Evolutionary conservation across 1,284 basidiomycete genomes (phyloP).

Genomic region (Meira miltonrushii): DNA sequence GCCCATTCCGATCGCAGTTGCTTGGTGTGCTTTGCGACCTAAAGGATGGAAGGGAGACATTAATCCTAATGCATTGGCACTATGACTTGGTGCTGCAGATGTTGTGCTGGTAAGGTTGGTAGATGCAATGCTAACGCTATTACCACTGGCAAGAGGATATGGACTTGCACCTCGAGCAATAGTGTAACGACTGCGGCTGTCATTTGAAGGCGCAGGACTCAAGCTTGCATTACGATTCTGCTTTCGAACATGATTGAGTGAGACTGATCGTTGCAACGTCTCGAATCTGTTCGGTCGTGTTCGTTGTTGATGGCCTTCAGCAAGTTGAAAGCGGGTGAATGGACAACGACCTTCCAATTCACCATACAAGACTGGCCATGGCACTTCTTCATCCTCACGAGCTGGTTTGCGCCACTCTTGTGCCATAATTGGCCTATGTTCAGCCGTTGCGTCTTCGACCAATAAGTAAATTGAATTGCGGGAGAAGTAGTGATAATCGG

Average conservation of each 20-base stretch:
- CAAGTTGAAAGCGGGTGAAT: conserved; percentile 44
- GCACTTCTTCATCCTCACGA: conserved; percentile 33
- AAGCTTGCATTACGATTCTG: neutral
- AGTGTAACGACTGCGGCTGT: neutral
- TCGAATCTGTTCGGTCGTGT: conserved; percentile 17
- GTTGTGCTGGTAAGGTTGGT: conserved; percentile 77
- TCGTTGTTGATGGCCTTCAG: conserved; percentile 19
- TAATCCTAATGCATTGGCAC: neutral
- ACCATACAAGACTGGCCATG: conserved; percentile 58
- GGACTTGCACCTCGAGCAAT: conserved; percentile 19
- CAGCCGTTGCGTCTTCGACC: conserved; percentile 80
- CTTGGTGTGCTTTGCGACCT: conserved; percentile 5
- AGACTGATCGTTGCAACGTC: conserved; percentile 66
- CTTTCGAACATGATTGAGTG: conserved; percentile 69
- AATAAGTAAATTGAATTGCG: conserved; percentile 74
- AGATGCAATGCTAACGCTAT: conserved; percentile 86
- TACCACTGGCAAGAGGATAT: conserved; percentile 55
- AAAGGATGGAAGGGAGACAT: conserved; percentile 3
- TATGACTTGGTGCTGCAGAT: conserved; percentile 55
- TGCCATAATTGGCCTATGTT: conserved; percentile 60
- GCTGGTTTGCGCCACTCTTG: conserved; percentile 57
- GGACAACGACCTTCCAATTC: conserved; percentile 53
- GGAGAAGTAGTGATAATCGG: conserved; percentile 83
- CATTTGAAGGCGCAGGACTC: conserved; percentile 4
- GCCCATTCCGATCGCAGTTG: neutral